Conservation (phyloP, 1,284 basidiomycete genomes). For the Tilletia indica region DNA sequence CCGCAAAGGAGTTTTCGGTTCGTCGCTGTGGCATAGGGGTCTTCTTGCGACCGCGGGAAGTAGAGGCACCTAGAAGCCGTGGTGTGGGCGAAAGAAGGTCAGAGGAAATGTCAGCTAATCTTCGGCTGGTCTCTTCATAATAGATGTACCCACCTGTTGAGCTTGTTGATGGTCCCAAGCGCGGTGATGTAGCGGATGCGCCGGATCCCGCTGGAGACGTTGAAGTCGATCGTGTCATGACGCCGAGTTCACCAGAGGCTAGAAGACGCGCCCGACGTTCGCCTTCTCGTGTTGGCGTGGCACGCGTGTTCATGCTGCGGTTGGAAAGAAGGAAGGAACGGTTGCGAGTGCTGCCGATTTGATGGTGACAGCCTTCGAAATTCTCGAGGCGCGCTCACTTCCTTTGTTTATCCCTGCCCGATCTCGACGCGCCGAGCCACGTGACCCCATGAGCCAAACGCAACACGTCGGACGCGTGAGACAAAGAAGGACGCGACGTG, state of each 20-base stretch:
- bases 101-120: not conserved
- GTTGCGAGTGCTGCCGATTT: too few species aligned
- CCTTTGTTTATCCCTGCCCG: too few species aligned
- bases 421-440: too few species aligned
- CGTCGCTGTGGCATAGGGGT: too few species aligned
- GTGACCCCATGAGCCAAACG: too few species aligned
- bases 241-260: not conserved
- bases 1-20: too few species aligned
- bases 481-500: not conserved
- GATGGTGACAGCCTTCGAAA: too few species aligned
- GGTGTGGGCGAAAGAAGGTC: not conserved
- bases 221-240: too few species aligned
- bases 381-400: too few species aligned
- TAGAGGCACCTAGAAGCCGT: not conserved
- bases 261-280: not conserved
- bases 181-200: slow-evolving; percentile 3
- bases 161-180: too few species aligned
- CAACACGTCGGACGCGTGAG: too few species aligned
- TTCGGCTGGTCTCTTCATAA: not conserved
- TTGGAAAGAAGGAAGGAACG: too few species aligned
- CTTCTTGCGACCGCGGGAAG: not conserved
- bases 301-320: slow-evolving; percentile 8
- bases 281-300: slow-evolving; percentile 1
- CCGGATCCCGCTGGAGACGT: not conserved
- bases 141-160: not conserved